A percentile compares a stretch with the other conserved stretches of the same genome.
These are phyloP conservation scores for Fusarium succisae DNA, from an alignment of 2,329 filamentous ascomycete genomes.

Conservation along the genomic window DNA sequence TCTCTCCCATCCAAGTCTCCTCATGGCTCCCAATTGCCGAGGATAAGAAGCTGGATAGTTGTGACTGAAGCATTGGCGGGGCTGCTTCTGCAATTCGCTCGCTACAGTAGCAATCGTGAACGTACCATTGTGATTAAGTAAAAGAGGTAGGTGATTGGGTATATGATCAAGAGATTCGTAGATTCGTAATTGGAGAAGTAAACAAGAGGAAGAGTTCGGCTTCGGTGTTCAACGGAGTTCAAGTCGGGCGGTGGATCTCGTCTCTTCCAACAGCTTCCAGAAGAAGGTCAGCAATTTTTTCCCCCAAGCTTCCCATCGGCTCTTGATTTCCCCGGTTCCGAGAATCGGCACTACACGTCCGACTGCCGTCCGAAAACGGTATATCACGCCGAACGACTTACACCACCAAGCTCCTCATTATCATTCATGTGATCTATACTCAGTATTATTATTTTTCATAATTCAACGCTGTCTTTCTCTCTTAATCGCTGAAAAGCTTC, in stretches of 20 bases:
- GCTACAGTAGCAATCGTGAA: slow-evolving; percentile 5
- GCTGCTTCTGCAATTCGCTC: background rate
- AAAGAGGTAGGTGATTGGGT: background rate
- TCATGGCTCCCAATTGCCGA: slow-evolving; percentile 33
- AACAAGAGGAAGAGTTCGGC: slow-evolving; percentile 25
- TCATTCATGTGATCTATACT: background rate
- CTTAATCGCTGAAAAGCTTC: background rate
- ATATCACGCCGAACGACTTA: slow-evolving; percentile 3
- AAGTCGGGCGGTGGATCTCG: slow-evolving; percentile 46
- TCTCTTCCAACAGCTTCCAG: slow-evolving; percentile 54
- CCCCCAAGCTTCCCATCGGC: slow-evolving; percentile 38
- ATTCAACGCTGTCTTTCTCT: slow-evolving; percentile 13
- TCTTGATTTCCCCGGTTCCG: slow-evolving; percentile 49
- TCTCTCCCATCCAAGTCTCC: background rate
- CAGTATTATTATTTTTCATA: slow-evolving; percentile 1
- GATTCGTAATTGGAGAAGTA: slow-evolving; percentile 28
- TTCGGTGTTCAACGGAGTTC: slow-evolving; percentile 40
- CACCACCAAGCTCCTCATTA: background rate
- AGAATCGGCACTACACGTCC: slow-evolving; percentile 13
- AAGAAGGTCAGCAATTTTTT: slow-evolving; percentile 52
- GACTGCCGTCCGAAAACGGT: slow-evolving; percentile 12
- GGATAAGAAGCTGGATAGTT: slow-evolving; percentile 22
- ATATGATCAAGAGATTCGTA: slow-evolving; percentile 25
- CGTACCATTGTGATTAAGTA: slow-evolving; percentile 45
- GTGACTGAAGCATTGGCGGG: background rate